Evolutionary conservation across 306 rosid species (phyloP).

Genomic region (Glycine latifolia): DNA sequence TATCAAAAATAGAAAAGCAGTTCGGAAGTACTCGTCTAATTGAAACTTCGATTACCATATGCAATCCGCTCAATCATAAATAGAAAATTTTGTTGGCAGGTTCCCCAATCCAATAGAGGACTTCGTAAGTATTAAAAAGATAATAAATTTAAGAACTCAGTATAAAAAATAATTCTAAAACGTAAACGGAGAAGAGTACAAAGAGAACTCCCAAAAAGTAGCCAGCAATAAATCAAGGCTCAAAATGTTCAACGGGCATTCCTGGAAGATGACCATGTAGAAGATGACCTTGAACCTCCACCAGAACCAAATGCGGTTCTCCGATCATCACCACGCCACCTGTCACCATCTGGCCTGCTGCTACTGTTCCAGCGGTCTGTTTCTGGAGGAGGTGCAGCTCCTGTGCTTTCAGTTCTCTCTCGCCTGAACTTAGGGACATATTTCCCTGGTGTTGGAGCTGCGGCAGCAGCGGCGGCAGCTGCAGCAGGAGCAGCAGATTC

Average conservation of each 20-base stretch:
- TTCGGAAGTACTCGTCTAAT: not conserved
- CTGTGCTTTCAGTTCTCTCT: constrained; percentile 52
- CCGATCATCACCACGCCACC: constrained; percentile 82
- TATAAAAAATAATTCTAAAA: constrained; percentile 50
- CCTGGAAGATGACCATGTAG: constrained; percentile 86
- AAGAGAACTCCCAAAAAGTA: constrained; percentile 41
- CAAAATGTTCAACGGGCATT: constrained; percentile 55
- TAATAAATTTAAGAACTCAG: constrained; percentile 45
- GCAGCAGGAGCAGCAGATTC: constrained; percentile 56
- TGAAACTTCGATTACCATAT: constrained; percentile 34
- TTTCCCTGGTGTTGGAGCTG: constrained; percentile 54
- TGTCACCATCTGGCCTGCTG: constrained; percentile 59
- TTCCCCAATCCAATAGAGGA: constrained; percentile 37
- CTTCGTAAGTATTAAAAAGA: constrained; percentile 27
- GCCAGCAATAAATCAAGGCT: constrained; percentile 29
- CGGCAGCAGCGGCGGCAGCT: constrained; percentile 46
- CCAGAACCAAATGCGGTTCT: constrained; percentile 59
- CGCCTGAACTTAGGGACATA: constrained; percentile 77
- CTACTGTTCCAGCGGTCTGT: constrained; percentile 66
- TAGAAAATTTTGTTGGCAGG: constrained; percentile 37
- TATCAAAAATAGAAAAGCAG: no score
- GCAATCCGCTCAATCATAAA: constrained; percentile 46
- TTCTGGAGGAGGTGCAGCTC: constrained; percentile 61
- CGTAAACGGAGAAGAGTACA: constrained; percentile 25
- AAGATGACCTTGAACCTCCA: constrained; percentile 58